A percentile compares a stretch with the other conserved stretches of the same genome.
Evolutionary conservation across 2,329 filamentous ascomycete species (phyloP).

Genomic region (Aureobasidium mangrovei): DNA sequence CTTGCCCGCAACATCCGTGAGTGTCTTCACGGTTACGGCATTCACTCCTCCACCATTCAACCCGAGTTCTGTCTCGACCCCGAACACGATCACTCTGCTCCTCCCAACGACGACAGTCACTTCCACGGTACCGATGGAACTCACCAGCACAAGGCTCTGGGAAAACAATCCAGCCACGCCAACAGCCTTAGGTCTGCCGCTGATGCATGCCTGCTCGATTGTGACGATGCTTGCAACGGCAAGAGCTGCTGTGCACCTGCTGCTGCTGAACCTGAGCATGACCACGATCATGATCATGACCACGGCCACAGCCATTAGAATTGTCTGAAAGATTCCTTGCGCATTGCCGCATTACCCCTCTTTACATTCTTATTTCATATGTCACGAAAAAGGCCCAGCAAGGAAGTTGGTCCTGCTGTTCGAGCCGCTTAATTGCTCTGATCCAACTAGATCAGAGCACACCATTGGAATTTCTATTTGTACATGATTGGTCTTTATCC

Average conservation of each 20-base stretch:
- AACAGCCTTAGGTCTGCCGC: constrained; percentile 24
- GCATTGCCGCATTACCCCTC: not conserved
- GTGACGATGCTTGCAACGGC: constrained; percentile 35
- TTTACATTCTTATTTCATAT: not conserved
- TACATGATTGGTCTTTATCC: constrained; percentile 3
- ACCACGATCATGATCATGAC: constrained; percentile 31
- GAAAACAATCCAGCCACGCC: constrained; percentile 27
- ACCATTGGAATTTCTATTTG: not conserved
- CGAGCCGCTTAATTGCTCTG: not conserved
- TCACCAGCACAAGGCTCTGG: constrained; percentile 26
- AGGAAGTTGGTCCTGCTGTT: not conserved
- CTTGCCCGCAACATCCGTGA: constrained; percentile 72
- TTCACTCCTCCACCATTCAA: constrained; percentile 95
- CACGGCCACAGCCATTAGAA: constrained; percentile 11
- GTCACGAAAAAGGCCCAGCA: not conserved
- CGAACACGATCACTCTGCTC: constrained; percentile 34
- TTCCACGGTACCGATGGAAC: constrained; percentile 23
- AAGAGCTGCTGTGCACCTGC: constrained; percentile 31
- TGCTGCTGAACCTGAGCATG: constrained; percentile 12
- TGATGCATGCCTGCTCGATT: constrained; percentile 35
- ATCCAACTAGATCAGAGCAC: not conserved
- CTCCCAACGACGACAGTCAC: constrained; percentile 20
- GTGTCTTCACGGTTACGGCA: constrained; percentile 90
- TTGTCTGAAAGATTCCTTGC: not conserved
- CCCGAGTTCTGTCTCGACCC: constrained; percentile 61